Percentiles rank a stretch among this genome's conserved stretches.
phyloP scores from a whole-genome alignment of 805 yeast species.

The Candida nemodendra region DNA sequence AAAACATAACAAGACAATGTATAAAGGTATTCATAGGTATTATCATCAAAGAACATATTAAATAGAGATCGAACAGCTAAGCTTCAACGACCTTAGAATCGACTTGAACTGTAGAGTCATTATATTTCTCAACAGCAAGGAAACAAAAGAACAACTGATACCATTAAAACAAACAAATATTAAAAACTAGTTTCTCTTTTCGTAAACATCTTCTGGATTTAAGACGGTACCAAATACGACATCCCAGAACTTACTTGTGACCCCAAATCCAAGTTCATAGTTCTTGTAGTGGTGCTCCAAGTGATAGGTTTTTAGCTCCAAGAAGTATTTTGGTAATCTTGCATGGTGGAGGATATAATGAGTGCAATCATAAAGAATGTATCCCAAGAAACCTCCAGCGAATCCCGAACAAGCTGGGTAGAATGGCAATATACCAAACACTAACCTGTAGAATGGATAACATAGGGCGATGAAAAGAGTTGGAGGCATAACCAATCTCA shows the following conservation, averaged over 20 bases:
- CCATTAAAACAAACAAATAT: neutral
- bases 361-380: slow-evolving; percentile 87
- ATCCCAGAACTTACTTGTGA: slow-evolving; percentile 94
- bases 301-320: slow-evolving; percentile 83
- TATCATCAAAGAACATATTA: no score
- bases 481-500: slow-evolving; percentile 96
- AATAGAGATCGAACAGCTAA: no score
- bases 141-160: no score
- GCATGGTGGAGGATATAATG: slow-evolving; percentile 94
- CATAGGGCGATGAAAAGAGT: slow-evolving; percentile 70
- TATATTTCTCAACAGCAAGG: no score
- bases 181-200: slow-evolving; percentile 36
- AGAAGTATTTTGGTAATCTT: slow-evolving; percentile 71
- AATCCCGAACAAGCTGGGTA: slow-evolving; percentile 87
- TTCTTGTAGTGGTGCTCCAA: slow-evolving; percentile 97
- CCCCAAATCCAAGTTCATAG: slow-evolving; percentile 96
- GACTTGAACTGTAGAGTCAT: no score
- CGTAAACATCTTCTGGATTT: slow-evolving; percentile 43
- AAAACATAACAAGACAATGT: no score
- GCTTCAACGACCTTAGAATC: no score
- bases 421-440: slow-evolving; percentile 74
- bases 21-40: no score
- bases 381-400: slow-evolving; percentile 95
- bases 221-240: slow-evolving; percentile 81
- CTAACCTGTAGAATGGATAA: slow-evolving; percentile 76